Evolutionary conservation across 2,329 filamentous ascomycete genomes (phyloP), one percentile per base, ranked within the genome.

Genomic region (Rosellinia necatrix): DNA sequence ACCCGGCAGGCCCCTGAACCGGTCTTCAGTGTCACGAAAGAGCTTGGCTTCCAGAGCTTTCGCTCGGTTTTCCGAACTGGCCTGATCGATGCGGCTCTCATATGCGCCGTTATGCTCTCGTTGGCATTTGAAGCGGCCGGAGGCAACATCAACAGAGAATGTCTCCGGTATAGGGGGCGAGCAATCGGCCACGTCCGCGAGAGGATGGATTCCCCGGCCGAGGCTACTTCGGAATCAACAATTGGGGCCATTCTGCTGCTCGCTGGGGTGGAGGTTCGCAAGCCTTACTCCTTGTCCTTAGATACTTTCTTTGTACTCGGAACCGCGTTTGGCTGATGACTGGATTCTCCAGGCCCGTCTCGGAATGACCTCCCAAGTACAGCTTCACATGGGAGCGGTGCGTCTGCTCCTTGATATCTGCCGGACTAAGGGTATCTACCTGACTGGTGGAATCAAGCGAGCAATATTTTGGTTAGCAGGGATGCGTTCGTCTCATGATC

Each of bases 171-270:
- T 30, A 72, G 72, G 37, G 64, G 60, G 13, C 55, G 71, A 13
- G 68, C 72, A 0, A 52, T 77, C 1, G 61, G 60, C 3, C 63
- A 53, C 7, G 69, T 78, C 48, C 69, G 74, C 3, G 27, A 67
- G 25, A 72, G 63, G n/a, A 72, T 78, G 63, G 60, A 49, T 21
- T 70, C 55, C 8, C 53, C 53, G 0, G 60, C 67, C 3, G 56
- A 53, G 3, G 68, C 70, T 29, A 60, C 67, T 10, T 71, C 73
- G 0, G 71, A 71, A 47, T 66, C 75, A 3, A 77, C 74, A 0
- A 58, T 78, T 2, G 76, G 73, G 0, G 70, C 76, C 0, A 78
- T 78, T 56, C 15, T 78, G 4, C 64, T 78, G 0, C 64, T 78
- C 0, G 74, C 75, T 9, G 74, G 75, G 1, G 62, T 76, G 1